Conservation (phyloP, 371 early-diverging fungal species). For the Parasitella parasitica region DNA sequence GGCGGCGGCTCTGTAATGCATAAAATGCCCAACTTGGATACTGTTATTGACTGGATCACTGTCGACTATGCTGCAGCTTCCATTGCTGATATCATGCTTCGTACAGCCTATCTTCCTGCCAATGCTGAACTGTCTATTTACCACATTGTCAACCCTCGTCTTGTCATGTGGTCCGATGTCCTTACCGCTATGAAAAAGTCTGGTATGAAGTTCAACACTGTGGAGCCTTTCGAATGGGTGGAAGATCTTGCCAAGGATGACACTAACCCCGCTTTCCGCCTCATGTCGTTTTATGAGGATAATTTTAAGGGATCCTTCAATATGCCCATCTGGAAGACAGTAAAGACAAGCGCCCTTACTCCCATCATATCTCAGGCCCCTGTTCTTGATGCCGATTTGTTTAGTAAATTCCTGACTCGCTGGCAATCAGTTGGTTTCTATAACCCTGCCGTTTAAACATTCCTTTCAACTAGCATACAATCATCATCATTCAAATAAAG, state of each 20-base stretch:
- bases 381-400: background rate
- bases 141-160: constrained; percentile 38
- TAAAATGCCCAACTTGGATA: constrained; percentile 29
- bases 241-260: constrained; percentile 23
- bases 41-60: constrained; percentile 37
- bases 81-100: constrained; percentile 36
- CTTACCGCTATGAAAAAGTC: constrained; percentile 21
- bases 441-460: background rate
- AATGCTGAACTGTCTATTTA: constrained; percentile 5
- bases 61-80: constrained; percentile 31
- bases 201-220: constrained; percentile 34
- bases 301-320: constrained; percentile 3
- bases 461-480: no score
- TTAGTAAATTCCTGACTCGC: background rate
- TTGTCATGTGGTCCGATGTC: constrained; percentile 23
- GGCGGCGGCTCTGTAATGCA: constrained; percentile 26
- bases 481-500: no score
- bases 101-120: constrained; percentile 6
- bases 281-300: constrained; percentile 29
- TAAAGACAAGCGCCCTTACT: background rate
- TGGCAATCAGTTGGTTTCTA: background rate
- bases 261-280: constrained; percentile 30
- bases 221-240: constrained; percentile 30
- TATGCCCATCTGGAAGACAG: background rate
- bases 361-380: background rate